Evolutionary conservation across 129 eudicot genomes (phyloP).

Genomic region (Glebionis coronaria): DNA sequence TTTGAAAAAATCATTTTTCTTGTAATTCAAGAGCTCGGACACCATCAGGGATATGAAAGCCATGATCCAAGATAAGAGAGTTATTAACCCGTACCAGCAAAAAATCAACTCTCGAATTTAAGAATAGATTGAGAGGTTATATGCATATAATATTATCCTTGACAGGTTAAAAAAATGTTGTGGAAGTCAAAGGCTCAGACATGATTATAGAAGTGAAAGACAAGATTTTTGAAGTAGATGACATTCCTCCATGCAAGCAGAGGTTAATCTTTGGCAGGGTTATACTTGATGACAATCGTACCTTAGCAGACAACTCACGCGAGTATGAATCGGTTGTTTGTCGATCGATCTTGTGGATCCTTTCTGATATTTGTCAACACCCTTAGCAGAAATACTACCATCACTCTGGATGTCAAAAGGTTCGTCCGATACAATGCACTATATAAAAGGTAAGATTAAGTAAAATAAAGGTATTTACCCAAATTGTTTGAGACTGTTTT

Average conservation of each 20-base stretch:
- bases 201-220: no score
- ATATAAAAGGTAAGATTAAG: background rate
- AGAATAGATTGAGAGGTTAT: background rate
- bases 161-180: no score
- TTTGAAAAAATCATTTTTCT: background rate
- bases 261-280: no score
- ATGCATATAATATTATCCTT: no score
- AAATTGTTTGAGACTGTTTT: background rate
- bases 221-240: no score
- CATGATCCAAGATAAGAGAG: background rate
- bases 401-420: background rate
- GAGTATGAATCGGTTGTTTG: no score
- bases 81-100: background rate
- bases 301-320: no score
- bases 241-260: no score
- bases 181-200: no score
- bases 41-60: background rate
- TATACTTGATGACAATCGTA: no score
- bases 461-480: background rate
- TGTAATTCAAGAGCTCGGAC: background rate
- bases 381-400: background rate
- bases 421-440: background rate
- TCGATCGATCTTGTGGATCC: background rate
- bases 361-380: background rate
- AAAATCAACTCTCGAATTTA: background rate